Evolutionary conservation across 2,329 filamentous ascomycete species (phyloP), one percentile per base, ranked within the genome.

Genomic region (Trichoderma afroharzianum): DNA sequence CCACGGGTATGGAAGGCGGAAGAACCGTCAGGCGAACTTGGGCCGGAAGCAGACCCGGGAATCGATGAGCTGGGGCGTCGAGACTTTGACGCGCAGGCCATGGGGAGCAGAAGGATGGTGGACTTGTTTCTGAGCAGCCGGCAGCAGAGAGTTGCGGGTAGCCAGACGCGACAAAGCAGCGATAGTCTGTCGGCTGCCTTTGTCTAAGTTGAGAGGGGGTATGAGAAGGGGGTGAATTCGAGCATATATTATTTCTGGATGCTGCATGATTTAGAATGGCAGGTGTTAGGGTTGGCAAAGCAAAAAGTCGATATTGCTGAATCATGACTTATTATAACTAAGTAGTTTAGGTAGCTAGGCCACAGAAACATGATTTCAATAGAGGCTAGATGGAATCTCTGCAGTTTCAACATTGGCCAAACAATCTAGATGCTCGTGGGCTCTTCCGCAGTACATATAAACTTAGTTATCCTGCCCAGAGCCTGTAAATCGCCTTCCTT

Each of bases 51-150:
- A 21, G 61, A 62, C 18, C 18, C 63, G n/a, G 59, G 50, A 2
- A 12, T 64, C 24, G 59, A 57, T 11, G 47, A 72, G 32, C 28
- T 68, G 53, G 71, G 66, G 30, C 47, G 50, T 11, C 26, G 63
- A 24, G 71, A 72, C 36, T 30, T 70, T 70, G 79, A 81, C 50
- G 76, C 78, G 0, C 82, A 84, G 71, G 77, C 77, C 0, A 77
- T 83, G 72, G 84, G 84, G 3, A 86, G 85, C 74, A 84, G 84
- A 76, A 80, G 81, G 55, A 88, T 88, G 84, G 86, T 88, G 8
- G 86, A 88, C 67, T 72, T 85, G 63, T 88, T 88, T 75, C 78
- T 88, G 32, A 87, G 81, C 72, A 86, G 83, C 61, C 81, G 86
- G 21, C 81, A 83, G 18, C 83, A 78, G 72, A 80, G 82, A 14